A percentile compares a stretch with the other conserved stretches of the same genome.
Evolutionary conservation across 371 early-diverging fungal species (phyloP).

Genomic region (Lichtheimia hyalospora): DNA sequence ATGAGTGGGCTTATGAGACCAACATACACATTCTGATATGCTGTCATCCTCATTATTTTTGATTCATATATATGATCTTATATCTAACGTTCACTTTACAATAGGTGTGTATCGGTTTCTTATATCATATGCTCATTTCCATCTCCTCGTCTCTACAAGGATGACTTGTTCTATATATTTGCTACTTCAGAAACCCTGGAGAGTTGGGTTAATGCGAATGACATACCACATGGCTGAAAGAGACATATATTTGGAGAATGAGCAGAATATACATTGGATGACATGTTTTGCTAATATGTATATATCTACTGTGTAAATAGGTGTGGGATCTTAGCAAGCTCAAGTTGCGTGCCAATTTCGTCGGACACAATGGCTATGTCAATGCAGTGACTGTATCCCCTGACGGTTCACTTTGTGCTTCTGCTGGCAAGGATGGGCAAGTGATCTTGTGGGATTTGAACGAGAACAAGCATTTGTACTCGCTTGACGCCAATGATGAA

Average conservation of each 20-base stretch:
- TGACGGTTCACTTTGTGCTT: constrained; percentile 99
- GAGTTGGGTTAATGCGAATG: constrained; percentile 8
- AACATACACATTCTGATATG: constrained; percentile 4
- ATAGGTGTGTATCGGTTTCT: neutral
- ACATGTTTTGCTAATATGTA: no score
- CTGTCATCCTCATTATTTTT: neutral
- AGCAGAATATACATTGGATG: no score
- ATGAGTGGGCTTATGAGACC: constrained; percentile 11
- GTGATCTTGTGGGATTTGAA: constrained; percentile 99
- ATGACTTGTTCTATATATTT: constrained; percentile 12
- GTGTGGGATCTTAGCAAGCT: constrained; percentile 98
- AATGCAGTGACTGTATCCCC: constrained; percentile 98
- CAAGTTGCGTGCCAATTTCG: constrained; percentile 98
- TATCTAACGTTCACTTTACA: neutral
- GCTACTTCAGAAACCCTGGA: constrained; percentile 16
- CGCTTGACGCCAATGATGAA: constrained; percentile 91
- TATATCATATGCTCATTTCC: no score
- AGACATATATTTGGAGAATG: neutral
- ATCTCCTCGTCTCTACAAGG: neutral
- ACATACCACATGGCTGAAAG: constrained; percentile 8
- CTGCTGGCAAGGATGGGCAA: constrained; percentile 99
- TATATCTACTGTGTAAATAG: neutral
- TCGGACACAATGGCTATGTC: constrained; percentile 97
- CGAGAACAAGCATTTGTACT: constrained; percentile 98
- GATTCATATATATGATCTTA: neutral